Conservation (phyloP, 2,329 filamentous ascomycete species). For the Rhynchosporium graminicola region DNA sequence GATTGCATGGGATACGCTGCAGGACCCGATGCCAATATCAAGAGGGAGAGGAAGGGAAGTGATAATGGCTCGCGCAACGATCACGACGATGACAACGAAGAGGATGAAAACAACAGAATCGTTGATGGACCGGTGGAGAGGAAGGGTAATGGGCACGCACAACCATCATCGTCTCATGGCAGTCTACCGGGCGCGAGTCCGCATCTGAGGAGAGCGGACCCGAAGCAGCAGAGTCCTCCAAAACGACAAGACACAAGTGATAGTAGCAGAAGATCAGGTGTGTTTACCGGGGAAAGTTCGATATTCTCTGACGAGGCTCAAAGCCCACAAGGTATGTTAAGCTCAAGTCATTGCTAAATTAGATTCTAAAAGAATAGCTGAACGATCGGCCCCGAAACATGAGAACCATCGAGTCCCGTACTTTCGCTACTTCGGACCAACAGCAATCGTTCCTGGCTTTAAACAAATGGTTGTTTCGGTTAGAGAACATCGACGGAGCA, state of each 20-base stretch:
- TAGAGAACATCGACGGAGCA: conserved; percentile 63
- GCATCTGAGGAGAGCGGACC: conserved; percentile 14
- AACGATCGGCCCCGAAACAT: conserved; percentile 46
- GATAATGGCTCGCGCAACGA: conserved; percentile 29
- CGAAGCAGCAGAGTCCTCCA: conserved; percentile 14
- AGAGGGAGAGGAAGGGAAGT: conserved; percentile 37
- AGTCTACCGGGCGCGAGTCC: conserved; percentile 4
- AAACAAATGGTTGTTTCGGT: conserved; percentile 89
- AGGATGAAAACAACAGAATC: conserved; percentile 18
- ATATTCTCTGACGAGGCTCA: conserved; percentile 32
- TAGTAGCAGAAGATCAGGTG: background rate
- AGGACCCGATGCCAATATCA: conserved; percentile 22
- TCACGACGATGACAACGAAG: conserved; percentile 41
- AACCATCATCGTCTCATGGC: background rate
- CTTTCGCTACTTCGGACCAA: conserved; percentile 88
- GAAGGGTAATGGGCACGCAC: conserved; percentile 7
- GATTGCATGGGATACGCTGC: conserved; percentile 66
- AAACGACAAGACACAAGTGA: conserved; percentile 15
- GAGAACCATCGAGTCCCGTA: conserved; percentile 75
- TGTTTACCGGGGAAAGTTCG: conserved; percentile 25
- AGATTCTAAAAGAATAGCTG: conserved; percentile 14
- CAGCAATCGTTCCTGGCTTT: conserved; percentile 87
- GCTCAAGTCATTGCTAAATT: background rate
- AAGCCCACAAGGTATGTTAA: conserved; percentile 40
- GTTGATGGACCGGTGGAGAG: conserved; percentile 10